Conservation (phyloP, 2,329 filamentous ascomycete genomes). For the Ophiosphaerella narmari region DNA sequence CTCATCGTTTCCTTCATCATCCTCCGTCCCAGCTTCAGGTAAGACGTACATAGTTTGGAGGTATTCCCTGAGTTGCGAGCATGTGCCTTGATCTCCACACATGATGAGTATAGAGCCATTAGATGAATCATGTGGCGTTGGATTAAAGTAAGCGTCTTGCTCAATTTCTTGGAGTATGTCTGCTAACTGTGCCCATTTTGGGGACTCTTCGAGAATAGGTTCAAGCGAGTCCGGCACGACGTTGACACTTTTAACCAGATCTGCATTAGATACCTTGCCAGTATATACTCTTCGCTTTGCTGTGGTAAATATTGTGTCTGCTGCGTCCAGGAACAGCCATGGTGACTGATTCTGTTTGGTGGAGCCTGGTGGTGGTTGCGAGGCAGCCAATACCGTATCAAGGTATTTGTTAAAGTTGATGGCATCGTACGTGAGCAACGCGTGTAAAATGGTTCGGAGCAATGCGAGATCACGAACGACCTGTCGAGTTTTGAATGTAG, state of each 20-base stretch:
- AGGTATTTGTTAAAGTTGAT: conserved; percentile 92
- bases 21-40: conserved; percentile 50
- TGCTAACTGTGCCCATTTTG: conserved; percentile 89
- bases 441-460: conserved; percentile 79
- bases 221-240: conserved; percentile 65
- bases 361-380: conserved; percentile 84
- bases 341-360: conserved; percentile 88
- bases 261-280: conserved; percentile 67
- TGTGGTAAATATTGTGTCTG: conserved; percentile 90
- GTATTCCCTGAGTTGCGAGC: conserved; percentile 86
- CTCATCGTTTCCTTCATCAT: conserved; percentile 58
- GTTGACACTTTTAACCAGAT: conserved; percentile 52
- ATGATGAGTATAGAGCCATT: conserved; percentile 94
- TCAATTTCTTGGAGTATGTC: conserved; percentile 94
- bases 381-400: conserved; percentile 89
- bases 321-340: conserved; percentile 94
- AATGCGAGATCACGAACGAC: conserved; percentile 89
- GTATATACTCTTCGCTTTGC: conserved; percentile 87
- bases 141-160: conserved; percentile 83
- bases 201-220: conserved; percentile 88
- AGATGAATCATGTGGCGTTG: conserved; percentile 75
- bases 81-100: conserved; percentile 87
- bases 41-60: conserved; percentile 86
- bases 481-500: conserved; percentile 92
- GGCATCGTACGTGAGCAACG: conserved; percentile 81